Conservation (phyloP, 139 green algal species). For the Yamagishiella unicocca region DNA sequence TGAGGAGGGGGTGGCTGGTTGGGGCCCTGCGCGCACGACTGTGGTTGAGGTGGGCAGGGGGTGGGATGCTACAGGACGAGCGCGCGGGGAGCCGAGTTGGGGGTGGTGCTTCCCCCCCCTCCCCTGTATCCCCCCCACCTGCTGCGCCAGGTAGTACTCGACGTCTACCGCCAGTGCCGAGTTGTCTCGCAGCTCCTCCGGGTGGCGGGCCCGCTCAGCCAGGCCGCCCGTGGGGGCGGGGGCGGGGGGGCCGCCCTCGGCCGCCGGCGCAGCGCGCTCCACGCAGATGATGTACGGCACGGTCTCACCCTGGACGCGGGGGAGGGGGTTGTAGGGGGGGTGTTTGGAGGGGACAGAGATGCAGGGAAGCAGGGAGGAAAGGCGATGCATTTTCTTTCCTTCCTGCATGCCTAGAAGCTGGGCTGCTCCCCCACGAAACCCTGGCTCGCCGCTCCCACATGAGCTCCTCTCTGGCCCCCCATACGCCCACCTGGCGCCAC, state of each 20-base stretch:
- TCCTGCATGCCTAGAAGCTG: too few species aligned
- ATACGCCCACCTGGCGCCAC: too few species aligned
- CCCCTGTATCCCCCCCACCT: slow-evolving; percentile 38
- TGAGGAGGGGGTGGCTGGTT: too few species aligned
- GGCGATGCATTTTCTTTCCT: too few species aligned
- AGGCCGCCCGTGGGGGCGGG: slow-evolving; percentile 58
- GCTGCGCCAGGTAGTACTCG: slow-evolving; percentile 90
- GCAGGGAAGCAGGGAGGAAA: too few species aligned
- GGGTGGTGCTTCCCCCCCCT: background rate
- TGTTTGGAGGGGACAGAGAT: background rate
- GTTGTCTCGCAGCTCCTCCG: slow-evolving; percentile 87
- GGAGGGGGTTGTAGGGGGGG: background rate
- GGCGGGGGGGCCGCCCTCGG: background rate
- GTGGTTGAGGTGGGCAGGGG: too few species aligned
- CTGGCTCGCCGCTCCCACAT: too few species aligned
- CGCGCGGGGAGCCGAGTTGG: too few species aligned
- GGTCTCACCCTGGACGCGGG: slow-evolving; percentile 81
- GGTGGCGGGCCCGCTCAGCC: slow-evolving; percentile 92
- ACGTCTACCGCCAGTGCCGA: slow-evolving; percentile 79
- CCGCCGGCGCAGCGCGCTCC: slow-evolving; percentile 36
- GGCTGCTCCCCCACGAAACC: too few species aligned
- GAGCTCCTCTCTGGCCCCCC: too few species aligned
- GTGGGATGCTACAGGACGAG: too few species aligned
- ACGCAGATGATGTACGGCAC: slow-evolving; percentile 98
- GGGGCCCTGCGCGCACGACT: too few species aligned